Evolutionary conservation across 2,329 filamentous ascomycete species (phyloP), one percentile per base, ranked within the genome.

Genomic region (Cercospora citrullina): DNA sequence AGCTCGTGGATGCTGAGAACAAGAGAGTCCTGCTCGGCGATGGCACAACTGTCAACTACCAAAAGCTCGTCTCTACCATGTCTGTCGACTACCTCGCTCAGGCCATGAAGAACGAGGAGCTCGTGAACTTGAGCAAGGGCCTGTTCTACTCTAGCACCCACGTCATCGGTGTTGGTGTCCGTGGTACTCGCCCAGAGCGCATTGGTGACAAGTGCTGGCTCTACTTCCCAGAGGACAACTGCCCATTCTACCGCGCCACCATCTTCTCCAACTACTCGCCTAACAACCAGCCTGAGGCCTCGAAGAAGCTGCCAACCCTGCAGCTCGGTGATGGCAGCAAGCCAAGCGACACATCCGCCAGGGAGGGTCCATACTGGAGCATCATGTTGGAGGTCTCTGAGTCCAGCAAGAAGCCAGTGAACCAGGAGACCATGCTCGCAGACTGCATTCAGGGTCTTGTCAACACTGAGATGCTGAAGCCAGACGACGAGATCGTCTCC

Each of bases 221-320:
- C 73, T 99, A 99, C 88, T 99, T 98, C 89, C 95, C 95, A 71
- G 95, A 99, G 82, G 91, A 97, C 81, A 91, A 99, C 87, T 97
- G 93, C 86, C 93, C 93, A 80, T 99, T 99, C 87, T 99, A 99
- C 87, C 92, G 95, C 75, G 95, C 95, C 78, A 99, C 95, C 79
- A 98, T 99, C 84, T 99, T 99, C 89, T 98, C 94, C 83, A 99
- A 99, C 88, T 99, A 99, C 87, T 98, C 95, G 23, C 95, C 94
- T 63, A 90, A 96, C 88, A 99, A 99, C 87, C 95, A 98, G 84
- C 95, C 95, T 36, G 85, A 91, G 73, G 85, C 89, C 68, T 89
- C 90, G 67, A 90, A 86, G 79, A 95, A 96, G 86, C 89, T 99
- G 66, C 88, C 93, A 45, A 98, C 95, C 23, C 84, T 93, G 75